Conservation (phyloP, 106 monocot species). For the Posidonia australis region DNA sequence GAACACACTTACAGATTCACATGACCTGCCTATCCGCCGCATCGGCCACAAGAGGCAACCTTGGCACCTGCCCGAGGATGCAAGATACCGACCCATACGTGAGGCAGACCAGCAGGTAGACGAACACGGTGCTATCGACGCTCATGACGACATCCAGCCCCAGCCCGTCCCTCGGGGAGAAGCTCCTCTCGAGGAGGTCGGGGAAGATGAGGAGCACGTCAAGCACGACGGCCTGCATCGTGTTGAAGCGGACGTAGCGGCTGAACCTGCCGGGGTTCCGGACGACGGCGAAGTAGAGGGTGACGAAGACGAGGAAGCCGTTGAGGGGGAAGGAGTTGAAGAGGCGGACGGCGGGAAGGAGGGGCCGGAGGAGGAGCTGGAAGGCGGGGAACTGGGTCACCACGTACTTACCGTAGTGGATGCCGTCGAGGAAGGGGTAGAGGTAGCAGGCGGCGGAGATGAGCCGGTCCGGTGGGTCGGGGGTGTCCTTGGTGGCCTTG, state of each 20-base stretch:
- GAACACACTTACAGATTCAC: slow-evolving; percentile 19
- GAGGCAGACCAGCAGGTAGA: slow-evolving; percentile 59
- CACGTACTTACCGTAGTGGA: slow-evolving; percentile 65
- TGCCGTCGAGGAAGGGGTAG: slow-evolving; percentile 91
- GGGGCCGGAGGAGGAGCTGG: slow-evolving; percentile 45
- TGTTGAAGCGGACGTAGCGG: slow-evolving; percentile 94
- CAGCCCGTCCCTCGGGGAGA: slow-evolving; percentile 34
- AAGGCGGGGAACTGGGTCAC: slow-evolving; percentile 67
- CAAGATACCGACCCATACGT: slow-evolving; percentile 66
- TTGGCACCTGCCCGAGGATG: slow-evolving; percentile 56
- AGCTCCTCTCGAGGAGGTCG: slow-evolving; percentile 63
- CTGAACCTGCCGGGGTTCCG: slow-evolving; percentile 62
- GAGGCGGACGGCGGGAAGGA: slow-evolving; percentile 63
- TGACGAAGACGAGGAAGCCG: slow-evolving; percentile 66
- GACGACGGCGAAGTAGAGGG: slow-evolving; percentile 90
- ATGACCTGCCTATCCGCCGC: slow-evolving; percentile 86
- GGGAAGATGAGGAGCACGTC: slow-evolving; percentile 96
- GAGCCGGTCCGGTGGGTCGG: slow-evolving; percentile 49
- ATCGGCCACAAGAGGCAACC: slow-evolving; percentile 82
- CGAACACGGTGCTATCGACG: slow-evolving; percentile 76
- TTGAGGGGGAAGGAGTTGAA: slow-evolving; percentile 69
- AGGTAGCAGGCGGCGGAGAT: slow-evolving; percentile 76
- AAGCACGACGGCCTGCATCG: slow-evolving; percentile 93
- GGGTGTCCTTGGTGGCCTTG: slow-evolving; percentile 7
- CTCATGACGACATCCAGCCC: slow-evolving; percentile 67